Evolutionary conservation across 257 asterid species (phyloP).

Genomic region (Mitragyna speciosa): DNA sequence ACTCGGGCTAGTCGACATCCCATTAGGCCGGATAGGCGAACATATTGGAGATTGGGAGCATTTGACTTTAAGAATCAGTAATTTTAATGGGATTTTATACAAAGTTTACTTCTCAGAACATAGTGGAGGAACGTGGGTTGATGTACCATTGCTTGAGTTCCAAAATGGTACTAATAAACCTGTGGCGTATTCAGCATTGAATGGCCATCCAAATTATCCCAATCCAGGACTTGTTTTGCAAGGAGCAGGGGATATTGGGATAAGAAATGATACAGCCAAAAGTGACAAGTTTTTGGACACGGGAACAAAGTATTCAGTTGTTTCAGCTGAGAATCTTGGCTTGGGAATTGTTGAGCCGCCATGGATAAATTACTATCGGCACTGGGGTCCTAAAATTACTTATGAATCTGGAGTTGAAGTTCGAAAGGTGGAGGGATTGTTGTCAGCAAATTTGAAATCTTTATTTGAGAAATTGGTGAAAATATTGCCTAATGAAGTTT

Average conservation of each 20-base stretch:
- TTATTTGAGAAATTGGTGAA: conserved; percentile 40
- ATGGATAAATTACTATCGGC: conserved; percentile 62
- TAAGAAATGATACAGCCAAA: conserved; percentile 62
- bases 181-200: conserved; percentile 58
- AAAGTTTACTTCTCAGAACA: conserved; percentile 64
- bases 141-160: conserved; percentile 51
- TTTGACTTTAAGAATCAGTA: conserved; percentile 76
- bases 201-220: conserved; percentile 62
- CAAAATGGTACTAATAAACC: conserved; percentile 44
- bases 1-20: conserved; percentile 45
- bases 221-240: conserved; percentile 49
- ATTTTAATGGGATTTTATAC: conserved; percentile 61
- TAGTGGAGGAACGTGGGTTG: conserved; percentile 67
- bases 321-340: conserved; percentile 49
- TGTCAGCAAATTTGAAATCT: conserved; percentile 35
- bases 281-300: conserved; percentile 57
- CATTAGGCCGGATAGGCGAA: conserved; percentile 69
- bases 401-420: conserved; percentile 48
- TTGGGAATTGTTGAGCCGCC: conserved; percentile 55
- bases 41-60: conserved; percentile 99
- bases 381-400: conserved; percentile 72
- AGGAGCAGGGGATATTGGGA: conserved; percentile 52
- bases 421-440: conserved; percentile 21
- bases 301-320: conserved; percentile 43
- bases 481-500: conserved; percentile 58